Conservation (phyloP, 306 rosid genomes). For the Vigna reflexopilosa region DNA sequence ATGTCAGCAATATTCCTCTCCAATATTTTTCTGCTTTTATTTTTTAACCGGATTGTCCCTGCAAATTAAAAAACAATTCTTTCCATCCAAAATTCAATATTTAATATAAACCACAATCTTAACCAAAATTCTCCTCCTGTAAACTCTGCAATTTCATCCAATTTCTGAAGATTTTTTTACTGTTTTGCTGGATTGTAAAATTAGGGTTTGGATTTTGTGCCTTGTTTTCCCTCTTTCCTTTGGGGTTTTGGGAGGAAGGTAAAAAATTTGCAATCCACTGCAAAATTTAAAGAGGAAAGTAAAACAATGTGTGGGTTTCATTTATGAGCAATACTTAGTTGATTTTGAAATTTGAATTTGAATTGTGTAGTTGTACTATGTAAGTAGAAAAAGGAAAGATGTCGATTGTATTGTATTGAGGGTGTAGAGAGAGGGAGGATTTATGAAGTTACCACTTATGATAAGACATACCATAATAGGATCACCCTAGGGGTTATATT, state of each 20-base stretch:
- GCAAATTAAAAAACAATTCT: constrained; percentile 30
- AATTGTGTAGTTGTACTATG: not conserved
- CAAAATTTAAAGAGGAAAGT: constrained; percentile 16
- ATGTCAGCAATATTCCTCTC: constrained; percentile 6
- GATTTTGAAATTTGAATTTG: constrained; percentile 35
- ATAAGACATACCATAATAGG: not conserved
- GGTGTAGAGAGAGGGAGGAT: constrained; percentile 1
- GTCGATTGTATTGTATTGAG: not conserved
- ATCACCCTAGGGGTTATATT: constrained; percentile 30
- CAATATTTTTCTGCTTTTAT: not conserved
- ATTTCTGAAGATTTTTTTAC: constrained; percentile 22
- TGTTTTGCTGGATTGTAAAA: not conserved
- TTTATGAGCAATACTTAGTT: not conserved
- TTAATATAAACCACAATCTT: not conserved
- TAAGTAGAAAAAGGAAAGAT: constrained; percentile 36
- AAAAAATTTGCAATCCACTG: not conserved
- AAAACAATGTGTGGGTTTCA: not conserved
- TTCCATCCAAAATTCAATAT: not conserved
- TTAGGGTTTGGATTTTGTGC: constrained; percentile 5
- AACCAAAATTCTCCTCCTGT: not conserved
- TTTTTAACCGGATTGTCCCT: constrained; percentile 4
- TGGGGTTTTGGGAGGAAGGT: not conserved
- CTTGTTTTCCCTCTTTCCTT: not conserved
- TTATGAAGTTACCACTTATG: not conserved
- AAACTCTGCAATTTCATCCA: constrained; percentile 1